Percentiles rank a stretch among this genome's conserved stretches.
Evolutionary conservation across 768 basidiomycete genomes (phyloP).

Genomic region (Tylopilus cervinicoccineus): DNA sequence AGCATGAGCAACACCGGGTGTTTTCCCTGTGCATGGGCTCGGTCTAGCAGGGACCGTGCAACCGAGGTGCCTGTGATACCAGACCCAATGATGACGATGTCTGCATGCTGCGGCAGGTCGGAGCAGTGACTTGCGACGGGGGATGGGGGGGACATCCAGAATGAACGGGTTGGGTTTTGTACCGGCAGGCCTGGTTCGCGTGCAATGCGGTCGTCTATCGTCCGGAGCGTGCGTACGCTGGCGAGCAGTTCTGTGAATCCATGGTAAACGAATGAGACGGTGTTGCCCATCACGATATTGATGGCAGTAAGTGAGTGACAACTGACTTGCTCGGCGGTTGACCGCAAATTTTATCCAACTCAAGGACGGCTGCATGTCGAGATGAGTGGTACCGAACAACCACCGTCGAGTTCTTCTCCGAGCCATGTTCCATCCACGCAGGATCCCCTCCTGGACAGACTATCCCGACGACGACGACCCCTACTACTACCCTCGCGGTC

Average conservation of each 20-base stretch:
- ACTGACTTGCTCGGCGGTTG: no score
- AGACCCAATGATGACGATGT: slow-evolving; percentile 72
- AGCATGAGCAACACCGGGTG: slow-evolving; percentile 59
- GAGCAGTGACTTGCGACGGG: slow-evolving; percentile 40
- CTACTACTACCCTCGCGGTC: slow-evolving; percentile 14
- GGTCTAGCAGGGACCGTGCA: slow-evolving; percentile 49
- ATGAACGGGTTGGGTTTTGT: slow-evolving; percentile 49
- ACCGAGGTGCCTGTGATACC: slow-evolving; percentile 70
- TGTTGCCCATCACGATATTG: slow-evolving; percentile 25
- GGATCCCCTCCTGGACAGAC: slow-evolving; percentile 1
- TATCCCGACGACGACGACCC: slow-evolving; percentile 15
- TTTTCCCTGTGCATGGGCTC: slow-evolving; percentile 22
- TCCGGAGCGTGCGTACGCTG: slow-evolving; percentile 19
- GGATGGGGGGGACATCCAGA: slow-evolving; percentile 59
- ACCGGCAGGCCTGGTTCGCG: slow-evolving; percentile 55
- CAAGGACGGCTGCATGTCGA: no score
- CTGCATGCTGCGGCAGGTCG: slow-evolving; percentile 40
- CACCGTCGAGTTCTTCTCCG: not conserved
- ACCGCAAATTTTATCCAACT: no score
- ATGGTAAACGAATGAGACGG: slow-evolving; percentile 18
- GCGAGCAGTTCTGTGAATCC: slow-evolving; percentile 20
- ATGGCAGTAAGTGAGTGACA: no score
- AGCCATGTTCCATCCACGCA: not conserved
- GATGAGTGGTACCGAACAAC: no score
- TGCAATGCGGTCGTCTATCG: slow-evolving; percentile 33